Evolutionary conservation across 1,284 basidiomycete genomes (phyloP).

Genomic region (Fistulina hepatica): DNA sequence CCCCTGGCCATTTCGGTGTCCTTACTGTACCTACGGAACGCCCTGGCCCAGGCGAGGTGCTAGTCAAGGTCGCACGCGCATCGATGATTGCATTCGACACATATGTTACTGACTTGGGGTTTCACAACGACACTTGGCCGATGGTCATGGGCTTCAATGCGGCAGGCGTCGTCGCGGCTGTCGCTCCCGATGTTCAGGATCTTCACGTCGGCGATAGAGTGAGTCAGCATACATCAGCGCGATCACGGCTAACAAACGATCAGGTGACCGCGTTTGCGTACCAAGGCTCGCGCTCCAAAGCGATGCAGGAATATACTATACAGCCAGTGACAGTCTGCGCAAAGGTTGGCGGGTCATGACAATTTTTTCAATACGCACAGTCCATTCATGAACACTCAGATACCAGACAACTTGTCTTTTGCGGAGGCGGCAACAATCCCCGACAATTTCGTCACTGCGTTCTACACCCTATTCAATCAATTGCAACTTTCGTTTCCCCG

Average conservation of each 20-base stretch:
- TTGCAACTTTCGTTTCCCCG: slow-evolving; percentile 30
- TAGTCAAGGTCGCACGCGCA: slow-evolving; percentile 36
- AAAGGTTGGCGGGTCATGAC: slow-evolving; percentile 32
- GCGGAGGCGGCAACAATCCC: slow-evolving; percentile 36
- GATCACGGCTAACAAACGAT: neutral
- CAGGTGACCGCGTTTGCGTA: slow-evolving; percentile 31
- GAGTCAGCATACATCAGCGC: slow-evolving; percentile 14
- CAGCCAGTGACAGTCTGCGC: slow-evolving; percentile 26
- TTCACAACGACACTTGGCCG: slow-evolving; percentile 27
- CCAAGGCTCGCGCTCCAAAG: slow-evolving; percentile 22
- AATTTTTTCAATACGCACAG: neutral
- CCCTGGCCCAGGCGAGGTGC: slow-evolving; percentile 32
- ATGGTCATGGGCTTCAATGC: slow-evolving; percentile 30
- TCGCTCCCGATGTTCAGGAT: slow-evolving; percentile 30
- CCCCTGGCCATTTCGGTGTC: slow-evolving; percentile 26
- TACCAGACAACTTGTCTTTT: slow-evolving; percentile 30
- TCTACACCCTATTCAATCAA: slow-evolving; percentile 36
- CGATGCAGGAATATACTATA: slow-evolving; percentile 33
- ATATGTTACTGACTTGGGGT: slow-evolving; percentile 30
- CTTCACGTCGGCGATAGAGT: slow-evolving; percentile 35
- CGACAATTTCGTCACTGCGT: slow-evolving; percentile 41
- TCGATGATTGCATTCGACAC: slow-evolving; percentile 32
- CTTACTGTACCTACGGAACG: slow-evolving; percentile 30
- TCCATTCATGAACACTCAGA: slow-evolving; percentile 18
- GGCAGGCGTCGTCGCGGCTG: slow-evolving; percentile 28